A percentile compares a stretch with the other conserved stretches of the same genome.
phyloP scores from a whole-genome alignment of 2,329 filamentous ascomycete genomes.

The Berkeleyomyces basicola region DNA sequence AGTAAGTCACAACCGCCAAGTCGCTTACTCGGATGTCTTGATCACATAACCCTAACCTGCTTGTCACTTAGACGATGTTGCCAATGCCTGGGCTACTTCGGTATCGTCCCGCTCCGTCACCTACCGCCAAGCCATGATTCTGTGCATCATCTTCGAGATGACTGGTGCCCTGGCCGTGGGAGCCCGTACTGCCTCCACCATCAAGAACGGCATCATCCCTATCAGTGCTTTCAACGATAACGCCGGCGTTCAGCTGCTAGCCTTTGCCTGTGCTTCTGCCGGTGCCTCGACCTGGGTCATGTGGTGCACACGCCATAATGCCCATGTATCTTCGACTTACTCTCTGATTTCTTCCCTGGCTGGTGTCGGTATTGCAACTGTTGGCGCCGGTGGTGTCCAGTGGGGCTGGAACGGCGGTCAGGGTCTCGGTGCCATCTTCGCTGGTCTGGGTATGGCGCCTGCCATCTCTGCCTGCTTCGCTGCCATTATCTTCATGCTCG shows the following conservation, averaged over 20 bases:
- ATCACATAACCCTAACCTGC: background rate
- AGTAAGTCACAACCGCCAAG: constrained; percentile 34
- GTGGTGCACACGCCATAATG: constrained; percentile 61
- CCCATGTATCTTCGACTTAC: constrained; percentile 58
- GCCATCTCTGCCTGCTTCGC: constrained; percentile 47
- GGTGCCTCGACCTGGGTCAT: constrained; percentile 58
- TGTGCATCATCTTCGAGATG: constrained; percentile 52
- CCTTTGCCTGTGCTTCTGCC: constrained; percentile 46
- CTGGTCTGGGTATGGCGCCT: constrained; percentile 55
- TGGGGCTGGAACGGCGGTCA: constrained; percentile 56
- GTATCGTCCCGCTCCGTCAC: constrained; percentile 64
- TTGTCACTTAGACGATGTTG: constrained; percentile 50
- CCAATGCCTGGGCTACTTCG: constrained; percentile 67
- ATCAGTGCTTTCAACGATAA: constrained; percentile 39
- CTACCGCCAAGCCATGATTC: constrained; percentile 51
- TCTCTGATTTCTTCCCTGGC: constrained; percentile 52
- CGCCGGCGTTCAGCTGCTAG: constrained; percentile 50
- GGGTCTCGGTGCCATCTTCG: constrained; percentile 56
- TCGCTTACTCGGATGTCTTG: background rate
- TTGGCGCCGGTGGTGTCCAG: constrained; percentile 42
- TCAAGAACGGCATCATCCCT: constrained; percentile 64
- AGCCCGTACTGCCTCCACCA: constrained; percentile 55
- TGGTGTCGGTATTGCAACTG: constrained; percentile 52
- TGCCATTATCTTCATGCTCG: constrained; percentile 53
- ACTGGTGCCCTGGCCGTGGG: constrained; percentile 50